A percentile compares a stretch with the other conserved stretches of the same genome.
Evolutionary conservation across 768 basidiomycete genomes (phyloP).

Genomic region (Psilocybe subaeruginosa): DNA sequence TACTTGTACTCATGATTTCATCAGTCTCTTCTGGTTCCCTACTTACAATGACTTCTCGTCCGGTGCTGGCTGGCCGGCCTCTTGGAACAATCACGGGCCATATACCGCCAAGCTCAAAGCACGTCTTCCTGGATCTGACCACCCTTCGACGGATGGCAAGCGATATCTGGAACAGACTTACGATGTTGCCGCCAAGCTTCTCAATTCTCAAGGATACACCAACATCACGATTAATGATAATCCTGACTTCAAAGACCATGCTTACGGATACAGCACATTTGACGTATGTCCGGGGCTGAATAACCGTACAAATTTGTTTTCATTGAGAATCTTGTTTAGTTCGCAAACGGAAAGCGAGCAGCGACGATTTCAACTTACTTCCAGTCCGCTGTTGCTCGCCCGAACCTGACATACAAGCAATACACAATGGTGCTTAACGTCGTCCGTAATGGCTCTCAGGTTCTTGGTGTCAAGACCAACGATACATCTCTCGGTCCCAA

Average conservation of each 20-base stretch:
- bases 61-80: conserved; percentile 52
- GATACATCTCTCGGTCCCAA: conserved; percentile 57
- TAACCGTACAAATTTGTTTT: not conserved
- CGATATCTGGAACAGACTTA: conserved; percentile 57
- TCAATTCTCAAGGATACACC: conserved; percentile 51
- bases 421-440: conserved; percentile 54
- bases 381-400: conserved; percentile 53
- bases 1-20: not conserved
- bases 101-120: conserved; percentile 52
- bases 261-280: conserved; percentile 56
- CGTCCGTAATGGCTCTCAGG: conserved; percentile 55
- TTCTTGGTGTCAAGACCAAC: conserved; percentile 65
- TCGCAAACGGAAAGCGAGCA: conserved; percentile 48
- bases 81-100: conserved; percentile 54
- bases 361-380: conserved; percentile 66
- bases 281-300: conserved; percentile 30
- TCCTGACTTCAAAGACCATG: conserved; percentile 60
- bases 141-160: conserved; percentile 61
- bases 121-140: conserved; percentile 59
- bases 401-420: conserved; percentile 53
- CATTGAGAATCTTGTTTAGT: conserved; percentile 25
- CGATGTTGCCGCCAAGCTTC: conserved; percentile 44
- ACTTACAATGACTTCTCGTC: conserved; percentile 53
- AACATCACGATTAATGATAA: conserved; percentile 58
- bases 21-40: conserved; percentile 57